Conservation (phyloP, 148 eudicot species). For the Rheum nobile region DNA sequence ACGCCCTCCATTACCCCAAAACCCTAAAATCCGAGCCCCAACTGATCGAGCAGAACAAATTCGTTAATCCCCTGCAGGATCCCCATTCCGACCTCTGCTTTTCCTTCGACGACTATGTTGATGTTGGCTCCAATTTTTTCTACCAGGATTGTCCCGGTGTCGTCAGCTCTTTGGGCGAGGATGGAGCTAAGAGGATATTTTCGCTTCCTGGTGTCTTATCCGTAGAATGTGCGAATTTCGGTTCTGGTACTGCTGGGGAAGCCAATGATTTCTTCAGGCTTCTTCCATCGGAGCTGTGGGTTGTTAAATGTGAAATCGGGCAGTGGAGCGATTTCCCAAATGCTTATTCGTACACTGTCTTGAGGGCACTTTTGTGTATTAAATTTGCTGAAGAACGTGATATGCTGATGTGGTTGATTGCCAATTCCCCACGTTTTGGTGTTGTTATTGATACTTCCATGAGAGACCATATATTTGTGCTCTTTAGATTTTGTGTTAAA, state of each 20-base stretch:
- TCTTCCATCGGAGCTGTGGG: conserved; percentile 70
- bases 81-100: conserved; percentile 38
- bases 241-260: conserved; percentile 9
- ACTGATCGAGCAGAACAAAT: conserved; percentile 16
- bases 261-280: conserved; percentile 20
- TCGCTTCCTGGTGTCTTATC: conserved; percentile 48
- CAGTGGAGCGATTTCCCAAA: conserved; percentile 55
- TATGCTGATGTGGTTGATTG: conserved; percentile 43
- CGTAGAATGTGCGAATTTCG: conserved; percentile 51
- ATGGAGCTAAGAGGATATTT: conserved; percentile 24
- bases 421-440: conserved; percentile 59
- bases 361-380: conserved; percentile 31
- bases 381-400: conserved; percentile 16
- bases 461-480: conserved; percentile 65
- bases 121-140: conserved; percentile 38
- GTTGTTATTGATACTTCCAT: conserved; percentile 53
- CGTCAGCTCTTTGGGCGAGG: conserved; percentile 23
- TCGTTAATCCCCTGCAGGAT: conserved; percentile 24
- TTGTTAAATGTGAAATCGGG: conserved; percentile 40
- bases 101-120: conserved; percentile 42
- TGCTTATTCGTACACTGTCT: conserved; percentile 33
- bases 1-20: conserved; percentile 34
- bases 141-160: conserved; percentile 64
- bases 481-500: conserved; percentile 54
- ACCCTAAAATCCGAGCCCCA: conserved; percentile 28